A percentile compares a stretch with the other conserved stretches of the same genome.
phyloP scores from a whole-genome alignment of 164 flowering plant genomes.

The Stephania japonica region DNA sequence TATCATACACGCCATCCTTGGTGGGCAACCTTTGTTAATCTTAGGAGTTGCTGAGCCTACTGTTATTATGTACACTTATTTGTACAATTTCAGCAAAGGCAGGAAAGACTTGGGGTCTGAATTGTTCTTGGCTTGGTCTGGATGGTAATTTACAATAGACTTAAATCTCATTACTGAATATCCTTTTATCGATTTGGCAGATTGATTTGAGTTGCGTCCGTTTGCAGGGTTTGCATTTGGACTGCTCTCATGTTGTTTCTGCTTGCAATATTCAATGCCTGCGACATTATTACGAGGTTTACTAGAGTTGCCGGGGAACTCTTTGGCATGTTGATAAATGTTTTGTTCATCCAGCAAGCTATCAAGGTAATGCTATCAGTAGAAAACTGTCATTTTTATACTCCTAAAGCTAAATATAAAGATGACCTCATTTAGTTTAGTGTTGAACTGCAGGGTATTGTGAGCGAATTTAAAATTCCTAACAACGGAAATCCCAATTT shows the following conservation, averaged over 20 bases:
- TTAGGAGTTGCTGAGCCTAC: constrained; percentile 72
- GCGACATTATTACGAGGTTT: constrained; percentile 38
- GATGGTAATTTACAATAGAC: constrained; percentile 35
- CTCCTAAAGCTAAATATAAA: no score
- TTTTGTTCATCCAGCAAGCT: constrained; percentile 51
- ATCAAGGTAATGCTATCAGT: constrained; percentile 30
- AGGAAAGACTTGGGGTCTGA: constrained; percentile 30
- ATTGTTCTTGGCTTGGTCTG: constrained; percentile 55
- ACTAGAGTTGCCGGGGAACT: constrained; percentile 62
- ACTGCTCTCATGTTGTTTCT: constrained; percentile 44
- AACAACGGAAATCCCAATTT: constrained; percentile 21
- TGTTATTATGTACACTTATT: constrained; percentile 52
- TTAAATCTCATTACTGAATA: background rate
- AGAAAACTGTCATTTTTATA: no score
- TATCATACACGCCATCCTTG: constrained; percentile 48
- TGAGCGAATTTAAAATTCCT: constrained; percentile 37
- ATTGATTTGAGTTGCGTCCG: constrained; percentile 1
- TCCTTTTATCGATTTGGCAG: background rate
- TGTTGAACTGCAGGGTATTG: constrained; percentile 34
- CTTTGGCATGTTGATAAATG: constrained; percentile 53
- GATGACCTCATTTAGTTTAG: background rate
- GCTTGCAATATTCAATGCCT: constrained; percentile 56
- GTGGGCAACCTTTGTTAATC: constrained; percentile 60
- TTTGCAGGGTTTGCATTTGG: constrained; percentile 55
- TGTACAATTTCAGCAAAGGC: constrained; percentile 40